Base-by-base conservation (phyloP, 345 rosid species). In the Clausena lansium region DNA sequence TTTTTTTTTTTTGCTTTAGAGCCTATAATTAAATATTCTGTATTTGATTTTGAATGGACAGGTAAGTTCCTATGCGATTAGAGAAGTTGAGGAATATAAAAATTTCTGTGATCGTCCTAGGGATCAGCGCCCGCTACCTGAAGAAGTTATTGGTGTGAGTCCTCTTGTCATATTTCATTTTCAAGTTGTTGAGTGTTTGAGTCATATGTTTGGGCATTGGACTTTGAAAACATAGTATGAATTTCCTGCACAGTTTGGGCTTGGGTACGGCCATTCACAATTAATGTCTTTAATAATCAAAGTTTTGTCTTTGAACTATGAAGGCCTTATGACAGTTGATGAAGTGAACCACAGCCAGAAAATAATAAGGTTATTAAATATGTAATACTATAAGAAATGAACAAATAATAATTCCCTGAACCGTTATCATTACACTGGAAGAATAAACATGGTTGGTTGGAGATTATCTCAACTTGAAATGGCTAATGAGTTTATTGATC, bases 81-180 rank as follows among this genome's bases (percentile, higher is more conserved):
- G 98, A 83, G 97, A 94, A 76, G 89, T 88, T 41, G 97, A 91
- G 71, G 97, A 94, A 83, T 93, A 94, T 74, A 94, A 85, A 83
- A 94, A 94, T 58, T 94, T 91, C 83, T 94, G 97, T 76, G 97
- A 94, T 83, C 91, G 94, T 5, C 81, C 95, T 6, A 95, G 82
- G 83, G 97, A 91, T 73, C 98, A 95, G 81, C 92, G 97, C 9
- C 98, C 93, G 0, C 87, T 84, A 55, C 95, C 98, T 57, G 98
- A 93, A 72, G 98, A 95, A 88, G 93, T 89, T 82, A 88, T 95
- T 65, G 90, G 92, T 84, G 98, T 91, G 85, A 89, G 97, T 76
- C 75, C 84, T 73, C 38, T 74, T 58, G 13, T 74, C 38, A 24
- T 10, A 15, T 57, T 70, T 19, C 30, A 19, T 30, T 39, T 33